phyloP scores from a whole-genome alignment of 495 filamentous ascomycete species.

The Parachaetomium inaequale region DNA sequence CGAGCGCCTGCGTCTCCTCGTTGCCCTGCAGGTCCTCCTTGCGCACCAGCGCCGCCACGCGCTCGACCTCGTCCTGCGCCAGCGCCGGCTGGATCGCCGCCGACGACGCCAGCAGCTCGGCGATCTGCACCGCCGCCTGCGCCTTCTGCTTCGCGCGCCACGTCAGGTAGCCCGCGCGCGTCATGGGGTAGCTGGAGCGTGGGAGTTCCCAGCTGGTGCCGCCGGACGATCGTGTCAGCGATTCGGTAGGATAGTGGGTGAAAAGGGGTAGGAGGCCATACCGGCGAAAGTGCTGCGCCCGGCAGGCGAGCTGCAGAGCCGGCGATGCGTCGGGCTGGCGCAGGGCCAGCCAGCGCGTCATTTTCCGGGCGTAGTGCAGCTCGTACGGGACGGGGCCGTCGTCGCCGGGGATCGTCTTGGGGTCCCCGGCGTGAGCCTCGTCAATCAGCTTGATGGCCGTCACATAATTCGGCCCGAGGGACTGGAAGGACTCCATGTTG shows the following conservation, averaged over 20 bases:
- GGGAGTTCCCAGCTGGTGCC: slow-evolving; percentile 69
- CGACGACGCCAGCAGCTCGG: slow-evolving; percentile 48
- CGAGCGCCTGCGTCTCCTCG: slow-evolving; percentile 65
- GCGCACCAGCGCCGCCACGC: slow-evolving; percentile 58
- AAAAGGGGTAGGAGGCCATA: slow-evolving; percentile 15
- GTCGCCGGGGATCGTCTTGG: slow-evolving; percentile 42
- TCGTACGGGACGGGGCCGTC: slow-evolving; percentile 57
- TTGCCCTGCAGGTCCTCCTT: slow-evolving; percentile 64
- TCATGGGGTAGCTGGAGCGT: slow-evolving; percentile 63
- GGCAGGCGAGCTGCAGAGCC: slow-evolving; percentile 65
- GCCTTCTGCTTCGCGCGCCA: slow-evolving; percentile 72
- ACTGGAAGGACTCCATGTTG: slow-evolving; percentile 24
- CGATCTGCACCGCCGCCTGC: slow-evolving; percentile 60
- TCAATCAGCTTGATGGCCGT: slow-evolving; percentile 63
- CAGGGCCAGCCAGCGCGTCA: slow-evolving; percentile 63
- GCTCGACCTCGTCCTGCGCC: slow-evolving; percentile 36
- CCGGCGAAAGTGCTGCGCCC: slow-evolving; percentile 70
- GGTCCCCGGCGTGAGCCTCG: slow-evolving; percentile 67
- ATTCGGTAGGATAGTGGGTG: background rate
- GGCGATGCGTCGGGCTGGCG: slow-evolving; percentile 57
- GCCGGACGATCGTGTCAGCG: background rate
- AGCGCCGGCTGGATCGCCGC: slow-evolving; percentile 36
- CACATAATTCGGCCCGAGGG: slow-evolving; percentile 29
- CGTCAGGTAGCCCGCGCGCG: slow-evolving; percentile 64
- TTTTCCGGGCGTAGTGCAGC: slow-evolving; percentile 73